phyloP scores from a whole-genome alignment of 257 asterid genomes.

The Cynanchum wilfordii region DNA sequence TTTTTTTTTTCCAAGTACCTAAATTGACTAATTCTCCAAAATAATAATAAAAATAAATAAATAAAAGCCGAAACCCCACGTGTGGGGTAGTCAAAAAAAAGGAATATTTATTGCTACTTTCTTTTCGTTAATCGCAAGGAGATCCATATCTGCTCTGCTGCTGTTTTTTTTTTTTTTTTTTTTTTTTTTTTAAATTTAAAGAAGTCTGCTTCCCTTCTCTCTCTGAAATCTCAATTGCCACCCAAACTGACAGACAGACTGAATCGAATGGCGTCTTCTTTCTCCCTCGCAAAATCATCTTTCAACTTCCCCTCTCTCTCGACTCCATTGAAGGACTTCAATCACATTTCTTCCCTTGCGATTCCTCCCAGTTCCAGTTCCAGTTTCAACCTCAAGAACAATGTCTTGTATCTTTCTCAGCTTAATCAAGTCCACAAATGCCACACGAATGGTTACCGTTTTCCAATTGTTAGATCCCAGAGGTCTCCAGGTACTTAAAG shows the following conservation, averaged over 20 bases:
- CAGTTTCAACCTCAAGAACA: not conserved
- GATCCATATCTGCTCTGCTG: not conserved
- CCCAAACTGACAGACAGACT: too few species aligned
- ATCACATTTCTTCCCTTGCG: conserved; percentile 25
- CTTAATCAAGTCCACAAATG: conserved; percentile 19
- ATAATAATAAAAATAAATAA: too few species aligned
- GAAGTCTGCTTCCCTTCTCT: not conserved
- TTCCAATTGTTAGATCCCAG: conserved; percentile 47
- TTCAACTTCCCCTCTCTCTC: not conserved
- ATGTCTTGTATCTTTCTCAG: conserved; percentile 24
- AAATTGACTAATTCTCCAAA: too few species aligned
- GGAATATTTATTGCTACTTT: not conserved
- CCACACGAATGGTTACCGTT: conserved; percentile 20
- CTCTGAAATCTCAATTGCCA: not conserved
- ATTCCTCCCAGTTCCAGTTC: conserved; percentile 12
- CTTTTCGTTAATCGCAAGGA: conserved; percentile 1
- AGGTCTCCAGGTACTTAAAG: conserved; percentile 34
- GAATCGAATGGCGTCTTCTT: not conserved
- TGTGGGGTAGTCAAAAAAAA: not conserved
- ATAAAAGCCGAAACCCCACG: not conserved
- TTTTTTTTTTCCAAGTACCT: too few species aligned
- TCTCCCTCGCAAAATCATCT: not conserved
- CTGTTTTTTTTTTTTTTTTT: too few species aligned
- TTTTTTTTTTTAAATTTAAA: too few species aligned
- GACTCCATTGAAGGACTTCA: conserved; percentile 2